phyloP scores from a whole-genome alignment of 2,329 filamentous ascomycete genomes.

The Cercospora sojina region DNA sequence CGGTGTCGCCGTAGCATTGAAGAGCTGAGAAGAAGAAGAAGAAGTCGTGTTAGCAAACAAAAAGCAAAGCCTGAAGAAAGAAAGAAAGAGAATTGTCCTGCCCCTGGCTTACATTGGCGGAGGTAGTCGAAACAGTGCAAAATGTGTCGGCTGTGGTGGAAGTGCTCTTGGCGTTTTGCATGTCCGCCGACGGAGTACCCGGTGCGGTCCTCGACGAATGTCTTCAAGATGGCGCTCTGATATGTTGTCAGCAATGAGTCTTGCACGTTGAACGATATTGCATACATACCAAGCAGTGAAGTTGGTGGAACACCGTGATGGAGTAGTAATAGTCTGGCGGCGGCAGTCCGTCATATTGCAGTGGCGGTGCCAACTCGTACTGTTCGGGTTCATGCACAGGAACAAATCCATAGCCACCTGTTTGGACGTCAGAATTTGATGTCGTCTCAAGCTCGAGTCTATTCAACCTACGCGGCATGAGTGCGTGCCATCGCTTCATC shows the following conservation, averaged over 20 bases:
- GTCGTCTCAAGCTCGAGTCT: background rate
- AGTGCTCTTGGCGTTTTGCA: constrained; percentile 5
- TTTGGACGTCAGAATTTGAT: background rate
- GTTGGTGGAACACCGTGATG: constrained; percentile 14
- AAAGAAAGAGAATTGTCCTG: too few species aligned
- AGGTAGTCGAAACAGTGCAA: constrained; percentile 21
- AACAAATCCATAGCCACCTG: constrained; percentile 11
- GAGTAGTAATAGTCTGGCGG: constrained; percentile 15
- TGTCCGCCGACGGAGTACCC: background rate
- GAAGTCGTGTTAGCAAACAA: background rate
- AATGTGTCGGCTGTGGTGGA: constrained; percentile 10
- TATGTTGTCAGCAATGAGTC: background rate
- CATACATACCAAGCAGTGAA: constrained; percentile 14
- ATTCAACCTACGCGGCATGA: constrained; percentile 8
- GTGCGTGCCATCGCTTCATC: constrained; percentile 7
- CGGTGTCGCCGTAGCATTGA: constrained; percentile 15
- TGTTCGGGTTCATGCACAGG: constrained; percentile 11
- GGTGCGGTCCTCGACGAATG: constrained; percentile 7
- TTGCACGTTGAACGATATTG: too few species aligned
- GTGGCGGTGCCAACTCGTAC: constrained; percentile 9
- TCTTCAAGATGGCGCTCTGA: constrained; percentile 11
- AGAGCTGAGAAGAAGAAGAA: too few species aligned
- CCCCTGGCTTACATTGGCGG: too few species aligned
- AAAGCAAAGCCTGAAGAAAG: too few species aligned
- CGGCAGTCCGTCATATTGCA: constrained; percentile 8